A percentile compares a stretch with the other conserved stretches of the same genome.
These are phyloP conservation scores for Fusarium odoratissimum DNA, from an alignment of 2,329 filamentous ascomycete species.

Conservation along the genomic window DNA sequence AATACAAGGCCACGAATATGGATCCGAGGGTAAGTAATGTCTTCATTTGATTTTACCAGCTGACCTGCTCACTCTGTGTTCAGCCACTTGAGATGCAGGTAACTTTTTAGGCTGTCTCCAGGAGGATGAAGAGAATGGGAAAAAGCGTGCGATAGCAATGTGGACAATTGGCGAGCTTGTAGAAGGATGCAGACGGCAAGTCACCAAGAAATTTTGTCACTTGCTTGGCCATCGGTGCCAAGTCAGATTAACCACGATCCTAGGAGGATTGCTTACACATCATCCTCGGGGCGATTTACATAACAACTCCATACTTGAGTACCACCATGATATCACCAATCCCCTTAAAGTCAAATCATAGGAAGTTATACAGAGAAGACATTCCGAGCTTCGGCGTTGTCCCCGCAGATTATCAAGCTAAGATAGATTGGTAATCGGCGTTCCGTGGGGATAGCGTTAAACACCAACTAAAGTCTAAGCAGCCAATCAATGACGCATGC, in stretches of 20 bases:
- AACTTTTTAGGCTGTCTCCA: neutral
- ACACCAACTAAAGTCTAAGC: neutral
- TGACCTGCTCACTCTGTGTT: neutral
- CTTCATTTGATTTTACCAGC: rapidly evolving
- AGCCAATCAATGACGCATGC: neutral
- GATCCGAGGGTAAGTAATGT: neutral
- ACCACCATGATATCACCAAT: neutral
- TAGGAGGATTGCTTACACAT: neutral
- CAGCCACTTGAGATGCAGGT: neutral
- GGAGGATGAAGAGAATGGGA: neutral
- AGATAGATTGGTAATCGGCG: conserved; percentile 5
- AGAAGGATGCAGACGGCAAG: neutral
- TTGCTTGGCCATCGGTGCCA: neutral
- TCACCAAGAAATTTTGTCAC: neutral
- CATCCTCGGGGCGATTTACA: neutral
- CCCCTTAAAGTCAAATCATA: neutral
- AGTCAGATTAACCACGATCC: neutral
- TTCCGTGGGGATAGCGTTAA: neutral
- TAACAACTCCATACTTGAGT: neutral
- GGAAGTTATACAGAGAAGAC: neutral
- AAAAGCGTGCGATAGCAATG: neutral
- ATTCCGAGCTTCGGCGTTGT: neutral
- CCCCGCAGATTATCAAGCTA: neutral
- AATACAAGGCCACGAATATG: neutral
- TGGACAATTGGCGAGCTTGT: neutral